Evolutionary conservation across 164 flowering plant species (phyloP).

Genomic region (Malania oleifera): DNA sequence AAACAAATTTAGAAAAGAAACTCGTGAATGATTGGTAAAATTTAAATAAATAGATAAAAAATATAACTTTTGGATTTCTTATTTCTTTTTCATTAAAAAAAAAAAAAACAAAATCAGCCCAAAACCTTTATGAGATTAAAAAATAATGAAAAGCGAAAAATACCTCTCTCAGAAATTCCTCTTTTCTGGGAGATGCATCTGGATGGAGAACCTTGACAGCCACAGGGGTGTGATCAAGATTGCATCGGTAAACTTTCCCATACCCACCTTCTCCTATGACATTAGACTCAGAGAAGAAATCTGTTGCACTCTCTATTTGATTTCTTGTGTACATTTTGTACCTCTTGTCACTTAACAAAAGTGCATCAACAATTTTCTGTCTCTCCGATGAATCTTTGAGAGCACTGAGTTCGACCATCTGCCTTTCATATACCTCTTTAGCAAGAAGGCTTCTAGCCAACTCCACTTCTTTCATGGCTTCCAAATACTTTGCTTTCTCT

Average conservation of each 20-base stretch:
- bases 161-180: slow-evolving; percentile 89
- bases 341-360: slow-evolving; percentile 50
- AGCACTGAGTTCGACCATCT: slow-evolving; percentile 60
- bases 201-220: slow-evolving; percentile 74
- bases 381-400: slow-evolving; percentile 55
- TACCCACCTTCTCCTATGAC: slow-evolving; percentile 83
- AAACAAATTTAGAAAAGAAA: too few relatives aligned
- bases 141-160: not conserved
- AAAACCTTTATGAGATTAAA: too few relatives aligned
- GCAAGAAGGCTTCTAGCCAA: slow-evolving; percentile 50
- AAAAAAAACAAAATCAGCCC: too few relatives aligned
- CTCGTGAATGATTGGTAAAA: too few relatives aligned
- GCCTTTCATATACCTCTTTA: slow-evolving; percentile 57
- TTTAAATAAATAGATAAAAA: too few relatives aligned
- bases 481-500: slow-evolving; percentile 59
- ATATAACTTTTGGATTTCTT: too few relatives aligned
- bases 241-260: slow-evolving; percentile 82
- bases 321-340: slow-evolving; percentile 58
- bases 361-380: slow-evolving; percentile 45
- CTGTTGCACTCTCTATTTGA: slow-evolving; percentile 72
- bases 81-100: too few relatives aligned
- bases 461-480: slow-evolving; percentile 56
- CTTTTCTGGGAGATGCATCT: slow-evolving; percentile 48
- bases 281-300: slow-evolving; percentile 47
- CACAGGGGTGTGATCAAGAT: slow-evolving; percentile 73